These are phyloP conservation scores for Phytophthora europaea DNA, from an alignment of 352 stramenopile genomes.

Conservation along the genomic window DNA sequence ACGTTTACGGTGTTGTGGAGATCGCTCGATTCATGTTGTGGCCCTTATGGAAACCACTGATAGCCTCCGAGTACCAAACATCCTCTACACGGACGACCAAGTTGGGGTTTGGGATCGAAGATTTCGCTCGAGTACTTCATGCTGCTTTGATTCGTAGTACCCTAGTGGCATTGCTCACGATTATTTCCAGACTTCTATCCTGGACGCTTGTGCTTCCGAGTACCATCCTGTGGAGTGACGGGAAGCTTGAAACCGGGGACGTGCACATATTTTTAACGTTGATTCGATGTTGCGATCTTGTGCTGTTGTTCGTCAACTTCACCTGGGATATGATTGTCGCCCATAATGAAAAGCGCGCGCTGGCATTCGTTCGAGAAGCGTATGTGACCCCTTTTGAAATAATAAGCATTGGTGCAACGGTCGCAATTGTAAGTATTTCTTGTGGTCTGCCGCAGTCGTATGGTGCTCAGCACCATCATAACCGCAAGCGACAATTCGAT, in stretches of 20 bases:
- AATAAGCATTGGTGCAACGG: constrained; percentile 23
- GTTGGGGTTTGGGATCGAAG: constrained; percentile 37
- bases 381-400: constrained; percentile 50
- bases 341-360: constrained; percentile 36
- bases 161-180: constrained; percentile 43
- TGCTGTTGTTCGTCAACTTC: constrained; percentile 47
- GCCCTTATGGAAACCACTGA: constrained; percentile 40
- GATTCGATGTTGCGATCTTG: constrained; percentile 46
- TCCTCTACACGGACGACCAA: constrained; percentile 41
- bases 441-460: constrained; percentile 11
- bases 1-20: constrained; percentile 43
- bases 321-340: constrained; percentile 47
- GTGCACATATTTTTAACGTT: constrained; percentile 49
- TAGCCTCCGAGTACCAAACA: constrained; percentile 24
- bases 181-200: constrained; percentile 51
- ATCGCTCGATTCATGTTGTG: constrained; percentile 41
- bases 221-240: constrained; percentile 39
- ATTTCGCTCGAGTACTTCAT: constrained; percentile 50
- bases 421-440: constrained; percentile 15
- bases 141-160: constrained; percentile 51
- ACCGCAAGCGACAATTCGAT: constrained; percentile 37
- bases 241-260: constrained; percentile 27
- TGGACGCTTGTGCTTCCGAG: constrained; percentile 64
- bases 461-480: constrained; percentile 8
- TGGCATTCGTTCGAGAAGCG: constrained; percentile 38